Evolutionary conservation across 2,329 filamentous ascomycete species (phyloP).

Genomic region (Aschersonia sp.): DNA sequence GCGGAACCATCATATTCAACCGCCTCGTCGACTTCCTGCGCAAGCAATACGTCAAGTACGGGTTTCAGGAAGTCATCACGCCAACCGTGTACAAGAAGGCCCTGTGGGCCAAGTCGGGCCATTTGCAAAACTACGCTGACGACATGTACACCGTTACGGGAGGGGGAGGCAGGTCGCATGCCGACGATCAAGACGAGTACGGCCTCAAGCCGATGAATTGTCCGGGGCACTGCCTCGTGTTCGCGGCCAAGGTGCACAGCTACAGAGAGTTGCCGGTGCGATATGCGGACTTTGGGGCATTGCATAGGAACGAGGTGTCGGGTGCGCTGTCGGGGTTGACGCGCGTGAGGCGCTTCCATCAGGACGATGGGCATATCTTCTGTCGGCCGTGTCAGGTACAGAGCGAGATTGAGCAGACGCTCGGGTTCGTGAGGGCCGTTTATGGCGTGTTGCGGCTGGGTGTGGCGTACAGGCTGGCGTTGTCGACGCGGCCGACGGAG

Average conservation of each 20-base stretch:
- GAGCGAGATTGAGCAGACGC: constrained; percentile 56
- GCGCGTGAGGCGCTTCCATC: constrained; percentile 73
- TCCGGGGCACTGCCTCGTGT: constrained; percentile 76
- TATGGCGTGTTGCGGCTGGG: constrained; percentile 59
- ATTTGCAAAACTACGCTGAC: constrained; percentile 80
- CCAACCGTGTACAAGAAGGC: constrained; percentile 85
- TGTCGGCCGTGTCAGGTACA: constrained; percentile 65
- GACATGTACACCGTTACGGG: constrained; percentile 80
- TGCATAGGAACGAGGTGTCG: constrained; percentile 79
- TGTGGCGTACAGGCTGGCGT: constrained; percentile 52
- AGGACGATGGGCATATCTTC: constrained; percentile 87
- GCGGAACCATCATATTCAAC: constrained; percentile 72
- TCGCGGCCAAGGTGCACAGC: constrained; percentile 56
- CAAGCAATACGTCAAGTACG: constrained; percentile 71
- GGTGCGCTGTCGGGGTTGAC: constrained; percentile 72
- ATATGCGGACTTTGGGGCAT: constrained; percentile 74
- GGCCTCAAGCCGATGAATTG: constrained; percentile 91
- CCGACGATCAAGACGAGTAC: constrained; percentile 57
- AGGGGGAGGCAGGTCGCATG: constrained; percentile 10
- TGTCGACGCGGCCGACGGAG: constrained; percentile 66
- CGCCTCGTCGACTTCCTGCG: constrained; percentile 70
- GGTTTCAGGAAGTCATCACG: constrained; percentile 79
- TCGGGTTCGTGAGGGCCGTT: constrained; percentile 60
- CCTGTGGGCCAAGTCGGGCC: constrained; percentile 73
- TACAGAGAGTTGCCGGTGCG: constrained; percentile 73